Evolutionary conservation across 106 monocot species (phyloP), one percentile per base, ranked within the genome.

Genomic region (Dioscorea dumetorum): DNA sequence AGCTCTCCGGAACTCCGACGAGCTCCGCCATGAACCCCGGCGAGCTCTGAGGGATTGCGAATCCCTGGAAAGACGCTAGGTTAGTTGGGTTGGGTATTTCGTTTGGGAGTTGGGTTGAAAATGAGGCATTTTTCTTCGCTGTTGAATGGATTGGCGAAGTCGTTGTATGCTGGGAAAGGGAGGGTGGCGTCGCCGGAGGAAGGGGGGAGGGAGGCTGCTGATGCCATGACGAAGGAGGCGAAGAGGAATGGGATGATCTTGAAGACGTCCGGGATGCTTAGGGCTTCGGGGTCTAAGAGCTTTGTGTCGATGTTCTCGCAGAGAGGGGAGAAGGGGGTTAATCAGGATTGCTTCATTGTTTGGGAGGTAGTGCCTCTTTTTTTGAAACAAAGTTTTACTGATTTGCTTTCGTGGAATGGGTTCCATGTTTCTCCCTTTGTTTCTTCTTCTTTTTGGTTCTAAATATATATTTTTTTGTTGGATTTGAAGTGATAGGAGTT

Each of bases 281-380:
- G 58, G 24, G 72, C 75, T 21, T 63, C 70, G 15, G 78, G 72
- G 4, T 84, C 85, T 11, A 74, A 78, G 34, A 50, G 71, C 51
- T 97, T 87, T 23, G 87, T 77, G 0, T 84, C 97, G 48, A 86
- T 75, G 18, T 91, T 64, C 69, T 84, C 88, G 23, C 76, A 67
- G 61, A 77, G 84, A 79, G 97, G 97, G 50, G 88, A 87, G 74
- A 97, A 97, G 62, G 97, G 97, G 24, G 51, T 85, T 53, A 97
- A 92, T 35, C 97, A 97, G 80, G 97, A 97, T 63, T 91, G 88
- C 72, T 82, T 74, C 64, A 67, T 92, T 63, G 97, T 87, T 14
- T 97, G 84, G 86, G 68, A 95, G 90, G 94, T 95, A 75, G 8
- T 54, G 5, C 18, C 33, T 22, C 16, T 22, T 12, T 4, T 5